Conservation (phyloP, 495 filamentous ascomycete species). For the Astrothelium subdiscretum region DNA sequence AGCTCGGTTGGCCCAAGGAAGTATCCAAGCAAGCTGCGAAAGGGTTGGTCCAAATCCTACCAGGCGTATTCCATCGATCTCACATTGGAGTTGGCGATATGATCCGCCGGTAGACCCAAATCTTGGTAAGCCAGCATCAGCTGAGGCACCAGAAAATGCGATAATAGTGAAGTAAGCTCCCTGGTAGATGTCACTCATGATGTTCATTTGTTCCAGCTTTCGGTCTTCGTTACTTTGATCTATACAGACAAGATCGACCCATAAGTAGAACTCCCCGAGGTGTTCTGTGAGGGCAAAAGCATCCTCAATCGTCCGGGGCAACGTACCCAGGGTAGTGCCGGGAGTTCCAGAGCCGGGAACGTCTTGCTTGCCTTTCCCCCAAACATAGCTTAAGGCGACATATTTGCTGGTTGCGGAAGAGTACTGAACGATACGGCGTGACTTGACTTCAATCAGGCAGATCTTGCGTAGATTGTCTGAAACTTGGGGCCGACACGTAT, state of each 20-base stretch:
- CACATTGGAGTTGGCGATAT: not conserved
- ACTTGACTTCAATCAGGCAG: not conserved
- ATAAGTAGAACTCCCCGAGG: not conserved
- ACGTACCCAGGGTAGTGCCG: not conserved
- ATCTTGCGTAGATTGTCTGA: not conserved
- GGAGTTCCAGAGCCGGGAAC: not conserved
- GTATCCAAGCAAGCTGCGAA: not conserved
- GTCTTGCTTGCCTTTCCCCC: not conserved
- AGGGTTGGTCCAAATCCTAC: not conserved
- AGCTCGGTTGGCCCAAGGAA: not conserved
- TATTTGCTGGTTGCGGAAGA: not conserved
- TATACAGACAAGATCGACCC: conserved; percentile 1
- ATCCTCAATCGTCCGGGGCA: conserved; percentile 1
- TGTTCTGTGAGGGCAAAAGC: not conserved
- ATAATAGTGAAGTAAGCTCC: conserved; percentile 1
- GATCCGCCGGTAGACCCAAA: not conserved
- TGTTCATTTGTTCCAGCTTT: not conserved
- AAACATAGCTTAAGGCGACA: conserved; percentile 2
- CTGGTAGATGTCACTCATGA: conserved; percentile 2
- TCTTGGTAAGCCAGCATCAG: not conserved
- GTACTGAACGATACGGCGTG: not conserved
- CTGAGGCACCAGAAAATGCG: not conserved
- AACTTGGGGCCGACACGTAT: not conserved
- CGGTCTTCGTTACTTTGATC: not conserved
- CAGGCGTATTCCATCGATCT: not conserved